phyloP scores from a whole-genome alignment of 2,329 filamentous ascomycete species.

The Colletotrichum cuscutae region DNA sequence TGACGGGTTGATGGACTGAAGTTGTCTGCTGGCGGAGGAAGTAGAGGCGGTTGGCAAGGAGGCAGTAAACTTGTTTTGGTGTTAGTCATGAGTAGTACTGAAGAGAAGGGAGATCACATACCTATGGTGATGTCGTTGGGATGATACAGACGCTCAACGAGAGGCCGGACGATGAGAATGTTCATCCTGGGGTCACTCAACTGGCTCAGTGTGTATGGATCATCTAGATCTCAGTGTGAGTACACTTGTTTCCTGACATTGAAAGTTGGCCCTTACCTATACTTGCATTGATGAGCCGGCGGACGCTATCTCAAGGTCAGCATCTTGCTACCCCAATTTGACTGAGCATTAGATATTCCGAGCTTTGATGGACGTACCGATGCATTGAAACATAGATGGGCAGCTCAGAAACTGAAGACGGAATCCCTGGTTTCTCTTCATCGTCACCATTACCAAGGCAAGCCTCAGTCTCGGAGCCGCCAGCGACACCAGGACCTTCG shows the following conservation, averaged over 20 bases:
- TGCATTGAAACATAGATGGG: constrained; percentile 32
- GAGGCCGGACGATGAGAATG: constrained; percentile 70
- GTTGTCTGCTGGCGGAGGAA: constrained; percentile 75
- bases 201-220: constrained; percentile 65
- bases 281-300: constrained; percentile 31
- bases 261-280: constrained; percentile 9
- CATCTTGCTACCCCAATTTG: too few species aligned
- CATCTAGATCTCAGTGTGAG: constrained; percentile 42
- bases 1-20: constrained; percentile 75
- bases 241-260: neutral
- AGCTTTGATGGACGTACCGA: constrained; percentile 4
- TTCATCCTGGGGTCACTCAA: constrained; percentile 76
- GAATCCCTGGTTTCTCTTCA: neutral
- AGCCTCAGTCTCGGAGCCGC: constrained; percentile 31
- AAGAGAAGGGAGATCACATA: constrained; percentile 42
- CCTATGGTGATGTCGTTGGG: constrained; percentile 72
- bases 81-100: constrained; percentile 4
- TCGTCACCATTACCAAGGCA: constrained; percentile 17
- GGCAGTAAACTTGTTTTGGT: constrained; percentile 68
- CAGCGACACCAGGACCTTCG: neutral
- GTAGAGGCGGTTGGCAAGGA: constrained; percentile 76
- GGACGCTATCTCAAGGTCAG: neutral
- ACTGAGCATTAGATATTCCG: neutral
- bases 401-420: neutral
- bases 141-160: constrained; percentile 76